phyloP scores from a whole-genome alignment of 2,329 filamentous ascomycete genomes.

The Xylariaceae sp. region DNA sequence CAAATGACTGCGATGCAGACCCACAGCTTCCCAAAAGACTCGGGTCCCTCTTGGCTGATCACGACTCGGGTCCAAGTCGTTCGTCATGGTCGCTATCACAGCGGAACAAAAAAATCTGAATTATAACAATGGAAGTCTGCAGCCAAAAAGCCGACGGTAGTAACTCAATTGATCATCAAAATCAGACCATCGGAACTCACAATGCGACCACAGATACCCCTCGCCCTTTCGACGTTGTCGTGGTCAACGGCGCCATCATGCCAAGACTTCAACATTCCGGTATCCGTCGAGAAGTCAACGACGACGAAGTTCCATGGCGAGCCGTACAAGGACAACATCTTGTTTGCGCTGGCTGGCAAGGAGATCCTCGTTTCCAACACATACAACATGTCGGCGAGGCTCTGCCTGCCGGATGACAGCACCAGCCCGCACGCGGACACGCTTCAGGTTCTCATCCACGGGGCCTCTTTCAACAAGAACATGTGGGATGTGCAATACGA shows the following conservation, averaged over 20 bases:
- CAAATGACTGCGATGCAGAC: no score
- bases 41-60: no score
- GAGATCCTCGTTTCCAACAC: constrained; percentile 15
- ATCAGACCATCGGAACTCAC: no score
- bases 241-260: constrained; percentile 5
- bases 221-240: constrained; percentile 5
- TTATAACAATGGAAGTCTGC: no score
- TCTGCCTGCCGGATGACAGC: constrained; percentile 14
- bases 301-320: constrained; percentile 7
- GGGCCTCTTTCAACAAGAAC: constrained; percentile 21
- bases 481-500: constrained; percentile 22
- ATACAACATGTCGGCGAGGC: constrained; percentile 16
- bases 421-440: constrained; percentile 8
- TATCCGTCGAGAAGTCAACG: constrained; percentile 13
- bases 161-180: no score
- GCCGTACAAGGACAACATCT: constrained; percentile 10
- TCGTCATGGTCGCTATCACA: no score
- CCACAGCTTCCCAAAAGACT: no score
- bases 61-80: constrained; percentile 7
- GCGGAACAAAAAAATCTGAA: no score
- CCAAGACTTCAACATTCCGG: constrained; percentile 14
- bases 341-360: constrained; percentile 10
- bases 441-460: constrained; percentile 20
- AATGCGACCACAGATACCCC: constrained; percentile 9
- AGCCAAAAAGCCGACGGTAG: no score